Evolutionary conservation across 352 stramenopile species (phyloP).

Genomic region (Pythium monospermum): DNA sequence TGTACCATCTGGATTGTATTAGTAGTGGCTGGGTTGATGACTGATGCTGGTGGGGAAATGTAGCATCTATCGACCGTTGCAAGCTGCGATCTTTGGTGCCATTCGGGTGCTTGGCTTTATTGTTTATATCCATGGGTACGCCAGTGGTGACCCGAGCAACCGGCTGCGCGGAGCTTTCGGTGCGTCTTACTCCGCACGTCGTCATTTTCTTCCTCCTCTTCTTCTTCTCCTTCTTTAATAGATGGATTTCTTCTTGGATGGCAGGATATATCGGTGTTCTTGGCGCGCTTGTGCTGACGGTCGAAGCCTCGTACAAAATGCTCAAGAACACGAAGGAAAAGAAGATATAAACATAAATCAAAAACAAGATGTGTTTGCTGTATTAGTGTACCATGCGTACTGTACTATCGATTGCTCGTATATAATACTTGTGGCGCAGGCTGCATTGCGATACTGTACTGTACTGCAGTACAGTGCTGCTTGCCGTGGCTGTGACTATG

Average conservation of each 20-base stretch:
- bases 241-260: neutral
- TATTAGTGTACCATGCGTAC: neutral
- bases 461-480: too few relatives aligned
- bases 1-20: too few relatives aligned
- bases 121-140: conserved; percentile 59
- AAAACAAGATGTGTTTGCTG: neutral
- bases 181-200: conserved; percentile 11
- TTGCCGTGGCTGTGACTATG: too few relatives aligned
- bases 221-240: too few relatives aligned
- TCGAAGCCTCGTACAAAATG: too few relatives aligned
- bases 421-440: too few relatives aligned
- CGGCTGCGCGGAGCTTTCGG: conserved; percentile 52
- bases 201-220: neutral
- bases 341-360: too few relatives aligned
- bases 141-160: conserved; percentile 59
- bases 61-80: conserved; percentile 56
- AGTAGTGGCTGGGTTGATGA: neutral
- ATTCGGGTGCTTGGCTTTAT: conserved; percentile 61
- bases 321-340: too few relatives aligned
- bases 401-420: too few relatives aligned
- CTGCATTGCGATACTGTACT: too few relatives aligned
- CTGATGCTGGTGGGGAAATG: neutral
- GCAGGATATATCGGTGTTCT: too few relatives aligned
- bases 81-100: conserved; percentile 47
- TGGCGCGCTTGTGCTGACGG: too few relatives aligned